phyloP scores from a whole-genome alignment of 2,329 filamentous ascomycete genomes.

The Arthrinium puccinioides region DNA sequence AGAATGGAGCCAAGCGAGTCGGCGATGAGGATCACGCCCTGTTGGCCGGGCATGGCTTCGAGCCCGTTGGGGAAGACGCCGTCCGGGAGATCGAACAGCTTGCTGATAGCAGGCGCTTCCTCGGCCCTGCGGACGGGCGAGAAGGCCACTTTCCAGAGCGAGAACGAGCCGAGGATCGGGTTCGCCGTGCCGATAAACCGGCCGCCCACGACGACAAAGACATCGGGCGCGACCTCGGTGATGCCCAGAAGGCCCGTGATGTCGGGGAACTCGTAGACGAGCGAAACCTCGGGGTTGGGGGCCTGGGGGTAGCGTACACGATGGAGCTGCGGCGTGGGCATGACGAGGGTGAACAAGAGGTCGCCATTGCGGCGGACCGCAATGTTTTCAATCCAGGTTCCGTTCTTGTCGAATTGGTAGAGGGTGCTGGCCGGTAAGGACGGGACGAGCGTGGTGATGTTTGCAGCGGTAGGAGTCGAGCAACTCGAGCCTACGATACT shows the following conservation, averaged over 20 bases:
- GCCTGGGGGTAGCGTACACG: conserved; percentile 6
- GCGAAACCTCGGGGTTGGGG: conserved; percentile 8
- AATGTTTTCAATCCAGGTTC: conserved; percentile 21
- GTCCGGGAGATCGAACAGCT: conserved; percentile 10
- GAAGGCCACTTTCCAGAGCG: conserved; percentile 8
- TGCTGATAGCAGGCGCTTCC: conserved; percentile 1
- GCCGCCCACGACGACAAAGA: conserved; percentile 11
- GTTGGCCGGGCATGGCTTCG: conserved; percentile 5
- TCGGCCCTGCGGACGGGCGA: too few relatives aligned
- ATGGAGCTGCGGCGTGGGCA: conserved; percentile 14
- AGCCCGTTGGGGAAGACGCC: conserved; percentile 12
- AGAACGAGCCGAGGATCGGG: conserved; percentile 6
- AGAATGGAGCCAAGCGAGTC: conserved; percentile 13
- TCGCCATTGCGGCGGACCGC: conserved; percentile 19
- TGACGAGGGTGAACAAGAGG: conserved; percentile 19
- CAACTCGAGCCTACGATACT: too few relatives aligned
- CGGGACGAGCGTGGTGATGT: background rate
- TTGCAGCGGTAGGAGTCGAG: too few relatives aligned
- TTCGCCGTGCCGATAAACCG: conserved; percentile 3
- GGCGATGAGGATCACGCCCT: conserved; percentile 11
- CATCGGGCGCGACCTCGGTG: conserved; percentile 15
- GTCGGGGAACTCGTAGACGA: conserved; percentile 16
- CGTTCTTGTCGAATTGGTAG: conserved; percentile 5
- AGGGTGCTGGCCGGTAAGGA: background rate
- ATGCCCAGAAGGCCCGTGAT: conserved; percentile 19